Evolutionary conservation across 2,329 filamentous ascomycete species (phyloP), one percentile per base, ranked within the genome.

Genomic region (Acephala macrosclerotiorum): DNA sequence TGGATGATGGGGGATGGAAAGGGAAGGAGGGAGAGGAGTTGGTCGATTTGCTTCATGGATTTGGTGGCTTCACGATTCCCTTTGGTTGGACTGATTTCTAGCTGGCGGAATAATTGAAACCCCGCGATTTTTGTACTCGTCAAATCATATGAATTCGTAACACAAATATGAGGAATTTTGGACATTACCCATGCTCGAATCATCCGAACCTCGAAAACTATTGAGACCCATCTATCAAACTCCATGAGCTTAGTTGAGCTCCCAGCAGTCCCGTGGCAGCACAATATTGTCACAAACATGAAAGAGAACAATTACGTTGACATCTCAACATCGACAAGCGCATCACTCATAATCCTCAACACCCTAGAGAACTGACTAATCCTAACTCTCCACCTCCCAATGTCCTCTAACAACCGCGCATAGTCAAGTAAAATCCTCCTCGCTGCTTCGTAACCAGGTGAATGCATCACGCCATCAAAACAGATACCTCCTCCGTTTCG

Each of bases 261-360:
- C 40, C 40, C 4, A n/a, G 8, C 3, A 11, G 20, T 25, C 7
- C 20, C 20, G 9, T 20, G 12, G 2, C 49, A 4, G 1, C 14
- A 6, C 49, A 12, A 3, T 26, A 5, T 22, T 25, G 47, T 51
- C n/a, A 51, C 25, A 11, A 20, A 2, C 45, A 20, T 11, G 45
- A 20, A 25, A 49, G 20, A 22, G 20, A 20, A 20, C 20, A 9
- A 49, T 22, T 26, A 16, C 49, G n/a, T 53, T 53, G 58, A 36
- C 61, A 63, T 58, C 60, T 71, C 72, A 18, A 72, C 67, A 66
- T 81, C 79, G 26, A 80, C 79, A 49, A 81, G 68, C 65, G 80
- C 79, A 75, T 85, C 83, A 70, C 83, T 84, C 84, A 86, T 85
- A 33, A 85, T 85, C 68, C 84, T 81, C 58, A 85, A 72, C 59